A percentile compares a stretch with the other conserved stretches of the same genome.
These are phyloP conservation scores for Phlebiopsis flavidoalba DNA, from an alignment of 768 basidiomycete genomes.

Conservation along the genomic window DNA sequence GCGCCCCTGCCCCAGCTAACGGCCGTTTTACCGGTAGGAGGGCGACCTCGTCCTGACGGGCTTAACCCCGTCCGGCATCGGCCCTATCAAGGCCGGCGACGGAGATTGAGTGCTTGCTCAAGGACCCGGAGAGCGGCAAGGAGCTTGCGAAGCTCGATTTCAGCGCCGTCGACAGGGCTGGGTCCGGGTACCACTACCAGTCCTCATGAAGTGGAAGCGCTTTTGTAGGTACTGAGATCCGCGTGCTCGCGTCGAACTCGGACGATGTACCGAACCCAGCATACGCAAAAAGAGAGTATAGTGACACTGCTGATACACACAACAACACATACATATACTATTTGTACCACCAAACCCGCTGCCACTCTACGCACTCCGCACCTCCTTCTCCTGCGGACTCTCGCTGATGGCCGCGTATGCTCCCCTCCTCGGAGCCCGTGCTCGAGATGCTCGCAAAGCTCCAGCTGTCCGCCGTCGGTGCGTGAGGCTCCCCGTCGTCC, in stretches of 20 bases:
- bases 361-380: slow-evolving; percentile 21
- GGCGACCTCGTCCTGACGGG: slow-evolving; percentile 90
- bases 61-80: slow-evolving; percentile 90
- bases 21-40: slow-evolving; percentile 49
- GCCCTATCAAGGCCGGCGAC: slow-evolving; percentile 72
- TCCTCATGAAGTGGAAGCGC: background rate
- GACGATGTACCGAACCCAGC: background rate
- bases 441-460: slow-evolving; percentile 27
- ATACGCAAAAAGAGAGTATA: no score
- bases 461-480: slow-evolving; percentile 26
- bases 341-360: background rate
- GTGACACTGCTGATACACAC: background rate
- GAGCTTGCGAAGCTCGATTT: slow-evolving; percentile 63
- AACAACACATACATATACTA: background rate
- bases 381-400: slow-evolving; percentile 16
- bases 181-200: slow-evolving; percentile 63
- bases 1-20: background rate
- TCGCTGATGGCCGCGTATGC: slow-evolving; percentile 12
- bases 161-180: slow-evolving; percentile 55
- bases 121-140: slow-evolving; percentile 43
- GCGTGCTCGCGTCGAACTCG: no score
- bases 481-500: slow-evolving; percentile 18
- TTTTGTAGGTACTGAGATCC: background rate
- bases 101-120: slow-evolving; percentile 68
- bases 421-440: slow-evolving; percentile 19